phyloP scores from a whole-genome alignment of 1,284 basidiomycete genomes.

The Cryptococcus maquisensis region DNA sequence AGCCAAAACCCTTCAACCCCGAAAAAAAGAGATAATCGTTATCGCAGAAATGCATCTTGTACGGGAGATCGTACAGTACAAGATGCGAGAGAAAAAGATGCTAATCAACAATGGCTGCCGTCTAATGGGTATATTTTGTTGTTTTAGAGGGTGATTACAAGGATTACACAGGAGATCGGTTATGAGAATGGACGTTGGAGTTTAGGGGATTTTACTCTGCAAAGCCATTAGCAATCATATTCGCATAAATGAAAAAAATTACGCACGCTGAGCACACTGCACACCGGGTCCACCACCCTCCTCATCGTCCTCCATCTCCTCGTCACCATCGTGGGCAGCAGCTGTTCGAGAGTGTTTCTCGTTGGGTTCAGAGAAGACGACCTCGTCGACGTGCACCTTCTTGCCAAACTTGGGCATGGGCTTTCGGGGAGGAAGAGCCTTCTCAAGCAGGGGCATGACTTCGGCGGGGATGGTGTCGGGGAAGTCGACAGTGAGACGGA shows the following conservation, averaged over 20 bases:
- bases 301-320: constrained; percentile 69
- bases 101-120: not conserved
- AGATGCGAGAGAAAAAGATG: not conserved
- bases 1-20: not conserved
- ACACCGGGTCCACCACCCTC: constrained; percentile 47
- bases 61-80: not conserved
- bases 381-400: constrained; percentile 75
- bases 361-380: constrained; percentile 76
- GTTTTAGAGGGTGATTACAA: no score
- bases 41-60: not conserved
- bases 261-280: constrained; percentile 53
- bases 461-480: constrained; percentile 73
- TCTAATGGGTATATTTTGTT: not conserved
- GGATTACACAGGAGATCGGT: not conserved
- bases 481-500: constrained; percentile 85
- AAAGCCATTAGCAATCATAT: not conserved
- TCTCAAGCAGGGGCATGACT: constrained; percentile 71
- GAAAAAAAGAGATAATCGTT: not conserved
- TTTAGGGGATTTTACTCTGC: constrained; percentile 2
- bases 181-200: not conserved
- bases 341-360: constrained; percentile 61
- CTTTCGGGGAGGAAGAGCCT: constrained; percentile 76
- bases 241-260: not conserved
- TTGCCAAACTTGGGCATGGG: constrained; percentile 66
- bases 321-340: constrained; percentile 55